A percentile compares a stretch with the other conserved stretches of the same genome.
These are phyloP conservation scores for Coix lacrymajobi DNA, from an alignment of 176 grass and related monocot species.

Conservation along the genomic window DNA sequence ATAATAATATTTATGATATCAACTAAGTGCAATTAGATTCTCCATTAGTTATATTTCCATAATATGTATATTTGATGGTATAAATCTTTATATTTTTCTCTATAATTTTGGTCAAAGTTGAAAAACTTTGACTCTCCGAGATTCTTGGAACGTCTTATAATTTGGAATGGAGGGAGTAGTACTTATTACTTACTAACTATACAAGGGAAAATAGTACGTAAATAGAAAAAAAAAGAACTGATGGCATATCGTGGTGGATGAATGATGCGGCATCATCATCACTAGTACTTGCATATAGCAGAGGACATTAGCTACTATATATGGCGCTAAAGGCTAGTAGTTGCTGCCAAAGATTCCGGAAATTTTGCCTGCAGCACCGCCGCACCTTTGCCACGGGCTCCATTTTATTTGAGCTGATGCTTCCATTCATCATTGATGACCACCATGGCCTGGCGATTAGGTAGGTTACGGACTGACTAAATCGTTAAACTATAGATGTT, in stretches of 20 bases:
- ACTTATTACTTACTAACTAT: too few species aligned
- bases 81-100: too few species aligned
- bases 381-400: not conserved
- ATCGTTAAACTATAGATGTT: not conserved
- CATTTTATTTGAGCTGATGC: not conserved
- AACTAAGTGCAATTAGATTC: too few species aligned
- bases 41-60: too few species aligned
- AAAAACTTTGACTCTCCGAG: too few species aligned
- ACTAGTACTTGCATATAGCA: not conserved
- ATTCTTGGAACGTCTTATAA: too few species aligned
- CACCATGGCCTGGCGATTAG: not conserved
- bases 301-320: not conserved
- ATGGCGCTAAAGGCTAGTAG: not conserved
- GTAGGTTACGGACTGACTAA: not conserved
- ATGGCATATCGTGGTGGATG: not conserved
- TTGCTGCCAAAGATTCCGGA: conserved; percentile 1
- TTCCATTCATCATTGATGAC: not conserved
- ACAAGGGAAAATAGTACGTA: too few species aligned
- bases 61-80: too few species aligned
- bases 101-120: too few species aligned
- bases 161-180: too few species aligned
- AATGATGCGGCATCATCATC: not conserved
- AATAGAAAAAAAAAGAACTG: too few species aligned
- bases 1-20: too few species aligned
- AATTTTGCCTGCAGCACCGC: not conserved